phyloP scores from a whole-genome alignment of 805 yeast species.

The Pichia thaimueangensis region DNA sequence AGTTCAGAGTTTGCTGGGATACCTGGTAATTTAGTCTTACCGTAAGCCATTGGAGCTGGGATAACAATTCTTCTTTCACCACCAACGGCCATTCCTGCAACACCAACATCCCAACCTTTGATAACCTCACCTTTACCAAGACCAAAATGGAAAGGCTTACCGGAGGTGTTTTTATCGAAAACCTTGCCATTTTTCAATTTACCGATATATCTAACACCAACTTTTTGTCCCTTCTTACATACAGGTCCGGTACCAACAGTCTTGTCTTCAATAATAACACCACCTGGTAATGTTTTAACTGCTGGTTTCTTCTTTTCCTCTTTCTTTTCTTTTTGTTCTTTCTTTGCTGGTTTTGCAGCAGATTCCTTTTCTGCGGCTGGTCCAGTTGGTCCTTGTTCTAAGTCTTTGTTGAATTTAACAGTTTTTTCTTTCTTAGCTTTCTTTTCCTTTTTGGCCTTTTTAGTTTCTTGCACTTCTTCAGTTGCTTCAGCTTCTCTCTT shows the following conservation, averaged over 20 bases:
- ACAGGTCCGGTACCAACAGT: conserved; percentile 79
- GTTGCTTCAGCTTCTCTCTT: conserved; percentile 26
- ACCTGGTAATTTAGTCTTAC: conserved; percentile 90
- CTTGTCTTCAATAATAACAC: conserved; percentile 90
- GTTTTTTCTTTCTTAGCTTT: conserved; percentile 48
- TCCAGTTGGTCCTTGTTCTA: conserved; percentile 88
- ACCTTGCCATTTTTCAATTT: conserved; percentile 94
- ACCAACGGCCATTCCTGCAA: conserved; percentile 96
- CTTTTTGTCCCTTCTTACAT: conserved; percentile 84
- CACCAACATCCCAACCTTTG: conserved; percentile 98
- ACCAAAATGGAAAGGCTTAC: conserved; percentile 88
- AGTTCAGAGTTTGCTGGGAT: conserved; percentile 96
- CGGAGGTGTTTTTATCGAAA: conserved; percentile 94
- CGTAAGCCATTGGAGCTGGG: conserved; percentile 96
- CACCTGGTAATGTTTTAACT: conserved; percentile 82
- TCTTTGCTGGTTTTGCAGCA: conserved; percentile 20
- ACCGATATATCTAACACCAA: conserved; percentile 96
- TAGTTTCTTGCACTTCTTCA: conserved; percentile 27
- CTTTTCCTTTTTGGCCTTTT: conserved; percentile 32
- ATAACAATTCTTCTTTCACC: conserved; percentile 97
- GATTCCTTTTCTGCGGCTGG: conserved; percentile 21
- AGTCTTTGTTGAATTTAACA: conserved; percentile 83
- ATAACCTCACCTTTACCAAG: conserved; percentile 98
- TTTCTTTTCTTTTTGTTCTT: conserved; percentile 22
- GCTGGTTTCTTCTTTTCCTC: conserved; percentile 48